These are phyloP conservation scores for Solanum hybrid DNA, from an alignment of 305 asterid species.

Conservation along the genomic window DNA sequence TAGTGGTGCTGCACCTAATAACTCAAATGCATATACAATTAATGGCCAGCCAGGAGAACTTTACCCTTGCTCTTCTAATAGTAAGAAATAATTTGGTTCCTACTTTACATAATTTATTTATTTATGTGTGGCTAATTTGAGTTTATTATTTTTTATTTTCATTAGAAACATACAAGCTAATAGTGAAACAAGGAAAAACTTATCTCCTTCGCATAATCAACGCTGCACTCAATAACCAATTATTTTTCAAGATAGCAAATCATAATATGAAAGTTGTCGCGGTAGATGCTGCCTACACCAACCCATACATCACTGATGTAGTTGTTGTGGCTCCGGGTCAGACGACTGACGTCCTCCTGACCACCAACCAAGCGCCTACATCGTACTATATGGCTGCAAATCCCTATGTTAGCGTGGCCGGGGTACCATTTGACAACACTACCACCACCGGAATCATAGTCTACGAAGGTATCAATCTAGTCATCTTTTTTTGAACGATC, in stretches of 20 bases:
- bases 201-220: constrained; percentile 5
- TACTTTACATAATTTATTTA: neutral
- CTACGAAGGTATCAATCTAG: neutral
- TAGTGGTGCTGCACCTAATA: constrained; percentile 4
- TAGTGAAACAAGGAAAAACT: neutral
- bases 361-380: neutral
- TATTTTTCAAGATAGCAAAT: constrained; percentile 5
- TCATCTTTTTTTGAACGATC: neutral
- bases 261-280: constrained; percentile 7
- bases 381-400: constrained; percentile 2
- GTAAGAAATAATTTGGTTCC: neutral
- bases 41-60: constrained; percentile 10
- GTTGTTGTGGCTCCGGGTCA: constrained; percentile 5
- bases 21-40: constrained; percentile 4
- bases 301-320: constrained; percentile 1
- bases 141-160: neutral
- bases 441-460: neutral
- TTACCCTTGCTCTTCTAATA: constrained; percentile 8
- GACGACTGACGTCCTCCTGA: constrained; percentile 5
- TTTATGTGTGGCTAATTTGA: neutral
- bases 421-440: neutral
- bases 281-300: constrained; percentile 6
- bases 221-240: neutral
- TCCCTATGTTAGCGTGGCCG: neutral
- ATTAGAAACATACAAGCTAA: neutral